Conservation (phyloP, 1,139 yeast genomes). For the Zygosaccharomyces sapae region DNA sequence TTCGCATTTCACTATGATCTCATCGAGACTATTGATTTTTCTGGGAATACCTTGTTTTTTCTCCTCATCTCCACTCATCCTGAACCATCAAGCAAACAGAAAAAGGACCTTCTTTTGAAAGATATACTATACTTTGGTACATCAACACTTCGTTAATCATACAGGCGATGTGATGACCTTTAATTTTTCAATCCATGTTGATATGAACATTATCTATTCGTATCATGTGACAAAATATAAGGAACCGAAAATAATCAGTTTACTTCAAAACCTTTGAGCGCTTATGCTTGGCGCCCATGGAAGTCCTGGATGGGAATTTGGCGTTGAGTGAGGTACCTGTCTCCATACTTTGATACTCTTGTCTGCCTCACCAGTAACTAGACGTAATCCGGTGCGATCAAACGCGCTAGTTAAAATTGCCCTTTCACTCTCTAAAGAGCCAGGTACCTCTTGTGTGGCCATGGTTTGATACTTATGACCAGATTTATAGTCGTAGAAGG, state of each 20-base stretch:
- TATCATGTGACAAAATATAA: background rate
- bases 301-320: constrained; percentile 45
- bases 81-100: background rate
- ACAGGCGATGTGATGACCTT: background rate
- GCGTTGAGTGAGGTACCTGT: constrained; percentile 47
- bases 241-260: background rate
- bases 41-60: constrained; percentile 26
- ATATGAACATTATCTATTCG: background rate
- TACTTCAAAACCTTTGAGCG: constrained; percentile 27
- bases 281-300: constrained; percentile 43
- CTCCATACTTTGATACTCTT: constrained; percentile 86
- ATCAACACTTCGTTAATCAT: background rate
- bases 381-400: constrained; percentile 74
- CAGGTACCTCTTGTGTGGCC: constrained; percentile 59
- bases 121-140: background rate
- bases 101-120: background rate
- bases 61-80: constrained; percentile 22
- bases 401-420: constrained; percentile 71
- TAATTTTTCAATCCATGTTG: background rate
- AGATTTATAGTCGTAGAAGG: constrained; percentile 70
- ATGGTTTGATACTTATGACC: constrained; percentile 60
- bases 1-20: constrained; percentile 68
- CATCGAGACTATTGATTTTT: constrained; percentile 40
- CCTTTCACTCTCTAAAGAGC: constrained; percentile 60
- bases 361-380: constrained; percentile 86